These are phyloP conservation scores for Cytospora schulzeri DNA, from an alignment of 2,329 filamentous ascomycete species.

Conservation along the genomic window DNA sequence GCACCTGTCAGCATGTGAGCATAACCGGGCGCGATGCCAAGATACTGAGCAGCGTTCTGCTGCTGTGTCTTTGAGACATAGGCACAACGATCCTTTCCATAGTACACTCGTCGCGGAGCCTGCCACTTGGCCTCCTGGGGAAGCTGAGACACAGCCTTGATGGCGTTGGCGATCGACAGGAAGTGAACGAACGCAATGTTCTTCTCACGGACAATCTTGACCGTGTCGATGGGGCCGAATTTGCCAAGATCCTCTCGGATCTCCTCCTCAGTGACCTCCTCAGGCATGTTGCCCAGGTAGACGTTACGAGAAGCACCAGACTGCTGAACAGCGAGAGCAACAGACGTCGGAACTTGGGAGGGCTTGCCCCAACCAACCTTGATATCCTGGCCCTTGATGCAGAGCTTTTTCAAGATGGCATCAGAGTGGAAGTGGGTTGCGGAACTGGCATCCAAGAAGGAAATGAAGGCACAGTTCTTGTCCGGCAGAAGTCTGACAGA, in stretches of 20 bases:
- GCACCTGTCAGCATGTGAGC: conserved; percentile 95
- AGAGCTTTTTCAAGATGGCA: conserved; percentile 98
- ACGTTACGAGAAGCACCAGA: conserved; percentile 96
- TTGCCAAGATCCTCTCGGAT: conserved; percentile 93
- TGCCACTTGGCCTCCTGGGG: conserved; percentile 98
- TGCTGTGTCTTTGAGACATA: conserved; percentile 99
- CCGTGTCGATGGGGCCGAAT: conserved; percentile 93
- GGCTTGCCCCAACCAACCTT: conserved; percentile 99
- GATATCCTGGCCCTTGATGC: conserved; percentile 98
- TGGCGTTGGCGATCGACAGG: conserved; percentile 93
- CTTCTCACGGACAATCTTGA: conserved; percentile 98
- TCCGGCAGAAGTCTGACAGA: conserved; percentile 95
- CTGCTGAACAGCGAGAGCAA: conserved; percentile 96
- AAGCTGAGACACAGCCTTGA: conserved; percentile 95
- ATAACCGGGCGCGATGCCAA: conserved; percentile 95
- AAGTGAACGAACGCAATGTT: conserved; percentile 98
- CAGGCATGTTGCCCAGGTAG: conserved; percentile 89
- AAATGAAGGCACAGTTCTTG: conserved; percentile 99
- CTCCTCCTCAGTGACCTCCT: conserved; percentile 89
- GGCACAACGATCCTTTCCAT: conserved; percentile 96
- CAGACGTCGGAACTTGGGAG: conserved; percentile 94
- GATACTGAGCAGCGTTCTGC: conserved; percentile 96
- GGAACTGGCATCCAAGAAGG: conserved; percentile 95
- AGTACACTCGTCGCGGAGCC: conserved; percentile 91
- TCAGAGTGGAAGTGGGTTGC: conserved; percentile 99